These are phyloP conservation scores for Solanum clarkiae DNA, from an alignment of 257 asterid species.

Conservation along the genomic window DNA sequence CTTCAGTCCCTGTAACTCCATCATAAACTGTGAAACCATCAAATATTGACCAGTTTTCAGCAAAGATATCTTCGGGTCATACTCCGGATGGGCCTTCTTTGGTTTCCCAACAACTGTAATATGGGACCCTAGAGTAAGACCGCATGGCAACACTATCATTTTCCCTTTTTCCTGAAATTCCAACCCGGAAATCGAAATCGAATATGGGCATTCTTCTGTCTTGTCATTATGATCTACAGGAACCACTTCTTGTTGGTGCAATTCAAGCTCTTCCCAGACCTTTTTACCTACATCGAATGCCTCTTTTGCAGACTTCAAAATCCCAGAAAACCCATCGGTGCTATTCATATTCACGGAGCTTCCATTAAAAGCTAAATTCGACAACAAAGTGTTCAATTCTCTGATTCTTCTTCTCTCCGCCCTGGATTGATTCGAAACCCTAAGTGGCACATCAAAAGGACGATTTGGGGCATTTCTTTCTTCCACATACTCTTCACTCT, in stretches of 20 bases:
- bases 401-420: constrained; percentile 28
- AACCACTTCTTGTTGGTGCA: constrained; percentile 2
- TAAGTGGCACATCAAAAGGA: constrained; percentile 36
- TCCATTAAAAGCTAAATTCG: constrained; percentile 12
- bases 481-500: constrained; percentile 55
- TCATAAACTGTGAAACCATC: constrained; percentile 92
- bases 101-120: constrained; percentile 74
- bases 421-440: constrained; percentile 16
- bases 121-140: constrained; percentile 76
- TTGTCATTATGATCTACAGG: neutral
- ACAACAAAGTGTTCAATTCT: neutral
- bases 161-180: constrained; percentile 36
- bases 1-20: constrained; percentile 89
- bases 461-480: constrained; percentile 54
- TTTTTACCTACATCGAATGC: constrained; percentile 65
- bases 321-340: constrained; percentile 18
- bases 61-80: constrained; percentile 64
- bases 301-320: constrained; percentile 47
- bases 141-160: constrained; percentile 73
- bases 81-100: constrained; percentile 54
- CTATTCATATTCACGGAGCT: neutral
- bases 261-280: constrained; percentile 64
- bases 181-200: constrained; percentile 37
- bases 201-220: constrained; percentile 48
- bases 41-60: constrained; percentile 54